Percentiles rank a stretch among this genome's conserved stretches.
Conservation (phyloP, 2,329 filamentous ascomycete species). For the Colletotrichum sp. region DNA sequence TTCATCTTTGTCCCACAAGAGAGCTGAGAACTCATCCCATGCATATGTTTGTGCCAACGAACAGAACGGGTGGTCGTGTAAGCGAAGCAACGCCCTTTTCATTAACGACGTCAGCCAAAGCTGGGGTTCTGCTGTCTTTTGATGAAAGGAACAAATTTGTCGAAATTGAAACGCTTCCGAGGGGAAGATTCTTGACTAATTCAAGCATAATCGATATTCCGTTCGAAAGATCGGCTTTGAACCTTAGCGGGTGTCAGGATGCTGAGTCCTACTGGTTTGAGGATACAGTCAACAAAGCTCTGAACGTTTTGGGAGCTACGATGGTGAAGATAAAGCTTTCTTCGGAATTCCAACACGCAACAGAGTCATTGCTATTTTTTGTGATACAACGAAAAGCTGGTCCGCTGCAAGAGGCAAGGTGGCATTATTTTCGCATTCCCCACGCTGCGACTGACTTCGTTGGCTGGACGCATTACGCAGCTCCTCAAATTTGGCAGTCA, state of each 20-base stretch:
- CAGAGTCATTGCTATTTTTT: neutral
- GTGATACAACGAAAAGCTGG: neutral
- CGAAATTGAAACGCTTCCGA: neutral
- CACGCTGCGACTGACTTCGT: neutral
- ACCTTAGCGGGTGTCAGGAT: neutral
- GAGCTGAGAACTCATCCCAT: neutral
- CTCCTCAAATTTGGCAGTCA: neutral
- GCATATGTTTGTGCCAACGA: neutral
- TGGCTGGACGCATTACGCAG: neutral
- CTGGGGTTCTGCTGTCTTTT: neutral
- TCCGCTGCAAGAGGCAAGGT: neutral
- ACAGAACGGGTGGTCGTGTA: neutral
- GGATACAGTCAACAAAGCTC: neutral
- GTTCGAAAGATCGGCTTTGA: neutral
- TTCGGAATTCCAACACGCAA: neutral
- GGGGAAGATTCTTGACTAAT: neutral
- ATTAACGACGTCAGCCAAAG: neutral
- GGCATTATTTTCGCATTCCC: neutral
- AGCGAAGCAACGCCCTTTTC: neutral
- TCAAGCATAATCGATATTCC: neutral
- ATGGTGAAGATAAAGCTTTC: neutral
- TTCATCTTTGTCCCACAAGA: neutral
- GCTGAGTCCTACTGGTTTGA: neutral
- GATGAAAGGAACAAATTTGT: neutral
- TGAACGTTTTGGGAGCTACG: neutral